A percentile compares a stretch with the other conserved stretches of the same genome.
phyloP scores from a whole-genome alignment of 345 rosid genomes.

The Eutrema heterophyllum region DNA sequence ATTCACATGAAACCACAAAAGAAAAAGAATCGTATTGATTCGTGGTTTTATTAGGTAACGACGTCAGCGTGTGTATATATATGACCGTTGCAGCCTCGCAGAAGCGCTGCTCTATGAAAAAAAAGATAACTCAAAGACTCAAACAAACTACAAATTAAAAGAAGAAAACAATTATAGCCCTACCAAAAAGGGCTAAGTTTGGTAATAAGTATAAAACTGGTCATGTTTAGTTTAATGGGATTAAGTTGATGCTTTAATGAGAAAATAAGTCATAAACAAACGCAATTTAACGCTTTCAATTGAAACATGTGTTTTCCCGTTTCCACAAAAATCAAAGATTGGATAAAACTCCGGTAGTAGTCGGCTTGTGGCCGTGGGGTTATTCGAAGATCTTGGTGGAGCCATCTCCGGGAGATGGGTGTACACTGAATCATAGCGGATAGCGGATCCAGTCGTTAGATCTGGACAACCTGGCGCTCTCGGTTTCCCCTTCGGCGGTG shows the following conservation, averaged over 20 bases:
- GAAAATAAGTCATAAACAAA: too few relatives aligned
- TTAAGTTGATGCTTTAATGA: neutral
- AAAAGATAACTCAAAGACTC: neutral
- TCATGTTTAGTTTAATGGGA: neutral
- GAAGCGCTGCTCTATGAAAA: constrained; percentile 20
- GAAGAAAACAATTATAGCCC: neutral
- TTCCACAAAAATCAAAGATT: constrained; percentile 3
- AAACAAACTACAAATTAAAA: too few relatives aligned
- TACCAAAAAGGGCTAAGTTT: neutral
- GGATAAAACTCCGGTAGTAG: too few relatives aligned
- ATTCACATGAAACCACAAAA: neutral
- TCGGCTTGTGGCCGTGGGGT: too few relatives aligned
- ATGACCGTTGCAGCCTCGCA: constrained; percentile 27
- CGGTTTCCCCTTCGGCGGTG: too few relatives aligned
- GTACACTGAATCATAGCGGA: too few relatives aligned
- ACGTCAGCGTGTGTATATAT: neutral
- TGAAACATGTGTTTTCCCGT: neutral
- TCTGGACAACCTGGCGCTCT: too few relatives aligned
- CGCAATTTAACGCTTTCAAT: neutral
- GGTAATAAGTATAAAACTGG: too few relatives aligned
- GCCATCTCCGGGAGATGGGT: too few relatives aligned
- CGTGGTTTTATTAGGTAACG: constrained; percentile 21
- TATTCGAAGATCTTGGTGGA: too few relatives aligned
- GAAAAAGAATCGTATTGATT: neutral
- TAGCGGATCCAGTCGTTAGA: too few relatives aligned